Conservation (phyloP, 1,284 basidiomycete genomes). For the Sanghuangporus sanghuang region DNA sequence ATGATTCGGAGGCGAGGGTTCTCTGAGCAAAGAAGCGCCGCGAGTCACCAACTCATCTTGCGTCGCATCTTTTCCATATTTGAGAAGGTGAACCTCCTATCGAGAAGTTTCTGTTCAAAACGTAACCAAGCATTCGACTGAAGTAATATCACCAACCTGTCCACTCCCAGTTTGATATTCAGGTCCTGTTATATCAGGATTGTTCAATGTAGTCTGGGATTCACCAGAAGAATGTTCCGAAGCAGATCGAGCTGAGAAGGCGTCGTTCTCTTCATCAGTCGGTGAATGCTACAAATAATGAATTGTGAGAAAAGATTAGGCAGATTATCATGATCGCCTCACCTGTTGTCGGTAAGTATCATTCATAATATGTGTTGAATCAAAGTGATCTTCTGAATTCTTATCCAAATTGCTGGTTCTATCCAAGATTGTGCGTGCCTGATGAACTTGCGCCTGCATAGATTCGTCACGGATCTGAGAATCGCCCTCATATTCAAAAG, state of each 20-base stretch:
- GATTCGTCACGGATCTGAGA: neutral
- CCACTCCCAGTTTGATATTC: neutral
- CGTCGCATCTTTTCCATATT: neutral
- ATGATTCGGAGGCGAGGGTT: neutral
- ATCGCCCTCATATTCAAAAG: neutral
- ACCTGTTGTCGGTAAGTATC: neutral
- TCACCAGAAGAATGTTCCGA: conserved; percentile 7
- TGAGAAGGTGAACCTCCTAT: neutral
- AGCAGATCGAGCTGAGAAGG: neutral
- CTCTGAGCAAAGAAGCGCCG: neutral
- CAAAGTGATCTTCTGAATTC: neutral
- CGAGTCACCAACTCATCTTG: neutral
- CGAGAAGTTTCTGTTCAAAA: neutral
- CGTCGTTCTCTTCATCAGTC: neutral
- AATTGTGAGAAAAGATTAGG: neutral
- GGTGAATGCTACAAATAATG: neutral
- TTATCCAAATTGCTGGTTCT: neutral
- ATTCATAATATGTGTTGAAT: neutral
- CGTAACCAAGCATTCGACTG: neutral
- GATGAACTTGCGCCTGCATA: neutral
- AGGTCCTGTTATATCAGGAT: neutral
- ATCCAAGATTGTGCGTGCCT: neutral
- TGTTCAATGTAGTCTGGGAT: conserved; percentile 5
- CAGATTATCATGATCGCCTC: neutral
- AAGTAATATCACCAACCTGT: neutral